phyloP scores from a whole-genome alignment of 345 rosid species.

The Aquilaria malaccensis region DNA sequence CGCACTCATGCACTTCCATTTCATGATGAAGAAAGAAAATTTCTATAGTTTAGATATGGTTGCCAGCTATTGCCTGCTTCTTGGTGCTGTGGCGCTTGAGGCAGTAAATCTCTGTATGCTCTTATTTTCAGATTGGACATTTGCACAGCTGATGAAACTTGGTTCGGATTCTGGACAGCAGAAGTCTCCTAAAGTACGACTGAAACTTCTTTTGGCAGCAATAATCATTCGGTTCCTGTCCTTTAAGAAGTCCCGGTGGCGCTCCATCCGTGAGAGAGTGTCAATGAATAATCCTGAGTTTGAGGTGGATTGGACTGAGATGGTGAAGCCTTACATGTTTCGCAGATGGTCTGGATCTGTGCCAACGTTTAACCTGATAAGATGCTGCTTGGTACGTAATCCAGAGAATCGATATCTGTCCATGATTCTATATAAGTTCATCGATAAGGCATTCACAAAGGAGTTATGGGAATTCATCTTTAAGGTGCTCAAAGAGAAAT shows the following conservation, averaged over 20 bases:
- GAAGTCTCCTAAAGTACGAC: background rate
- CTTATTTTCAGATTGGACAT: constrained; percentile 52
- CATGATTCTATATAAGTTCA: constrained; percentile 9
- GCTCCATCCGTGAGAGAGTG: no score
- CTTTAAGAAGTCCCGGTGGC: constrained; percentile 10
- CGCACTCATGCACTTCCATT: constrained; percentile 30
- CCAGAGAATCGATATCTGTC: constrained; percentile 19
- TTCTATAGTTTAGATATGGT: constrained; percentile 32
- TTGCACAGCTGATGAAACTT: constrained; percentile 17
- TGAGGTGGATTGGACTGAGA: constrained; percentile 1
- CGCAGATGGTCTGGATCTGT: constrained; percentile 55
- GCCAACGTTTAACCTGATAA: constrained; percentile 38
- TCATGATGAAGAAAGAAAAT: constrained; percentile 16
- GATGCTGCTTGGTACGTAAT: constrained; percentile 30
- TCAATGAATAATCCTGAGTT: background rate
- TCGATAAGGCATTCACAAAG: constrained; percentile 30
- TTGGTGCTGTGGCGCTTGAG: constrained; percentile 48
- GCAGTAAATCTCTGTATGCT: constrained; percentile 36
- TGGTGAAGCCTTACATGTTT: constrained; percentile 20
- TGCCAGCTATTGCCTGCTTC: constrained; percentile 41
- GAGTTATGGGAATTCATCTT: constrained; percentile 50
- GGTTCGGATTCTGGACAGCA: constrained; percentile 9
- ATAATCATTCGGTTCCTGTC: constrained; percentile 12
- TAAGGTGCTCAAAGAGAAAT: constrained; percentile 27
- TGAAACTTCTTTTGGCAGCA: background rate